A percentile compares a stretch with the other conserved stretches of the same genome.
These are phyloP conservation scores for Candida nanaspora DNA, from an alignment of 805 yeast genomes.

Conservation along the genomic window DNA sequence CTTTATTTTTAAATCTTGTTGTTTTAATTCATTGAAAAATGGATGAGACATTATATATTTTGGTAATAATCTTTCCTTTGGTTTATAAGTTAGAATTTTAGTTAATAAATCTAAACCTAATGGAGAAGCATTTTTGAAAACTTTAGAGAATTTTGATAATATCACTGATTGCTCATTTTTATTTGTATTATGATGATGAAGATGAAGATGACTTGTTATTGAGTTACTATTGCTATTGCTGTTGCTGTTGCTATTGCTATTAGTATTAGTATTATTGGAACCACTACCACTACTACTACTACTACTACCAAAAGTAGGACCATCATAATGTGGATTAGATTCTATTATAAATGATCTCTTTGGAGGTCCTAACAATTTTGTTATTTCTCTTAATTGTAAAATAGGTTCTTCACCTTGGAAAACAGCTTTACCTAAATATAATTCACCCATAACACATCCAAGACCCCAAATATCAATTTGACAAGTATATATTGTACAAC, in stretches of 20 bases:
- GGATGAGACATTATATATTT: constrained; percentile 79
- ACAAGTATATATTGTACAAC: constrained; percentile 79
- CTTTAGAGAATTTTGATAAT: constrained; percentile 40
- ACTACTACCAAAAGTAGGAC: constrained; percentile 54
- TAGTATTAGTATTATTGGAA: too few species aligned
- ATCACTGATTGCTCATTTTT: too few species aligned
- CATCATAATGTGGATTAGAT: constrained; percentile 68
- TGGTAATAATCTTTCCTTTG: constrained; percentile 75
- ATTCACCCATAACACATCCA: constrained; percentile 94
- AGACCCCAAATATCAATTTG: constrained; percentile 97
- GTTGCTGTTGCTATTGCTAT: too few species aligned
- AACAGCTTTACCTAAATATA: constrained; percentile 87
- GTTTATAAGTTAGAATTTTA: constrained; percentile 83
- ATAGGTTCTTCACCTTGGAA: constrained; percentile 91
- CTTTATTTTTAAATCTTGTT: constrained; percentile 31
- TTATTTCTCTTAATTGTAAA: constrained; percentile 82
- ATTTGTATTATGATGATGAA: constrained; percentile 7
- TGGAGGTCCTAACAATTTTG: constrained; percentile 89
- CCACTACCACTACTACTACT: too few species aligned
- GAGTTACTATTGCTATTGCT: too few species aligned
- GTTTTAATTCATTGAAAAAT: constrained; percentile 81
- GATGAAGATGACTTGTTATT: too few species aligned
- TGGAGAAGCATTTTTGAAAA: constrained; percentile 71
- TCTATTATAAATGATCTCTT: constrained; percentile 61
- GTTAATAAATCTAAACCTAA: constrained; percentile 82